Evolutionary conservation across 176 grass and related monocot genomes (phyloP), one percentile per base, ranked within the genome.

Genomic region (Cenchrus purpureus): DNA sequence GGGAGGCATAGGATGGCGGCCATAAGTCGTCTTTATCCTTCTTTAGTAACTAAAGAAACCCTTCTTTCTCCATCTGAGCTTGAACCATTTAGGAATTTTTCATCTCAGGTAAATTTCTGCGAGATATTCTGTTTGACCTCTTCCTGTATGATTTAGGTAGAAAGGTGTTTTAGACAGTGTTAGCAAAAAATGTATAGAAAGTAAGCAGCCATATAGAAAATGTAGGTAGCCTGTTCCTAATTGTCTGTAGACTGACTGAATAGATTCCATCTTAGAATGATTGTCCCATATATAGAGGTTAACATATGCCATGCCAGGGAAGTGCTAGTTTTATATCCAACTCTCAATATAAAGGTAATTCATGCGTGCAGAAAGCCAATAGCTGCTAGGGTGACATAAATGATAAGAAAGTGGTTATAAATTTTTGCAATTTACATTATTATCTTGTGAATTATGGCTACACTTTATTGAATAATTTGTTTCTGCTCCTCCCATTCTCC

Each of bases 11-110:
- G 93, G 91, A 92, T 99, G 97, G 93, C 91, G 65, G 90, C 93
- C 44, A 92, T 96, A 89, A 99, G 84, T 73, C 94, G 83, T 43
- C 82, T 99, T 50, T 99, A 94, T 85, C 97, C 97, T 86, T 70
- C 88, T 88, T 86, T 99, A 59, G 77, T 88, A 79, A 96, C 97
- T 34, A 99, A 99, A 89, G 97, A 99, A 91, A 99, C 76, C 16
- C 91, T 96, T 85, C 77, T 99, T 25, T 94, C 91, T 87, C 50
- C 87, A 64, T 90, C 84, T 1, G 93, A 99, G 81, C 91, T 99
- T n/a, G 81, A 95, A 81, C 91, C 93, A 2, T 99, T 99, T 62
- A 91, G 77, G 53, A 96, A 99, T 48, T 92, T 95, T 74, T 96
- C 97, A 75, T 96, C 97, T 20, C 88, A 95, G 97, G 93, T 99